Base-by-base conservation (phyloP, 805 yeast genomes). In the Yarrowia deformans region DNA sequence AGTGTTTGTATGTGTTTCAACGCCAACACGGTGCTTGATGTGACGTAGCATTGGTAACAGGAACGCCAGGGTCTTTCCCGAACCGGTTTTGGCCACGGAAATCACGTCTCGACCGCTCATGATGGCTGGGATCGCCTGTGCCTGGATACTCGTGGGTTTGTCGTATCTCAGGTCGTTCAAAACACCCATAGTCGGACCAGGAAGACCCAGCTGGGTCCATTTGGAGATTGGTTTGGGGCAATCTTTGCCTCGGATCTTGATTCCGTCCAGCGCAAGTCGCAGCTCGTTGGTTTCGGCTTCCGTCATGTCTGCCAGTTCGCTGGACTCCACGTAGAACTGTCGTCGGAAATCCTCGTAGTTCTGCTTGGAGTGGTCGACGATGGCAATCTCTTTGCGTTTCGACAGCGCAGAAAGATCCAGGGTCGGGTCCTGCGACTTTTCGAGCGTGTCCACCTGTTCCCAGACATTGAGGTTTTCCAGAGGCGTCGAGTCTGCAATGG, bases 11-110 rank as follows among this genome's bases (percentile, higher is more conserved):
- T 7, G 23, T 3, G 46, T 40, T 40, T 45, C 66, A 1, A 19
- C 50, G 1, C 55, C 45, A 8, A 48, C 55, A 14, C 68, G 35
- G 55, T 91, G 93, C 69, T 86, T 84, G 10, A 95, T 86, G 71
- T 94, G 98, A 66, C 97, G 83, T 67, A 94, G 81, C 79, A 95
- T 78, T 0, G 99, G 98, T 8, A 95, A 76, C 9, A 93, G 80
- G 78, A 91, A 95, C 0, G 97, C 90, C 73, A 94, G 83, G 0
- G 99, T 95, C 76, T 95, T 95, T 3, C 99, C 99, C 0, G 97
- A 91, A 0, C 99, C 99, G 0, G 99, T 95, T 72, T 93, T 92
- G 0, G 99, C 98, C 23, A 95, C 89, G 7, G 97, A 98, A 58
- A 95, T 89, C 8, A 94, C 86, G 79, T 95, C 98, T 60, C 90